These are phyloP conservation scores for Vachellia collinsii DNA, from an alignment of 306 rosid genomes.

Conservation along the genomic window DNA sequence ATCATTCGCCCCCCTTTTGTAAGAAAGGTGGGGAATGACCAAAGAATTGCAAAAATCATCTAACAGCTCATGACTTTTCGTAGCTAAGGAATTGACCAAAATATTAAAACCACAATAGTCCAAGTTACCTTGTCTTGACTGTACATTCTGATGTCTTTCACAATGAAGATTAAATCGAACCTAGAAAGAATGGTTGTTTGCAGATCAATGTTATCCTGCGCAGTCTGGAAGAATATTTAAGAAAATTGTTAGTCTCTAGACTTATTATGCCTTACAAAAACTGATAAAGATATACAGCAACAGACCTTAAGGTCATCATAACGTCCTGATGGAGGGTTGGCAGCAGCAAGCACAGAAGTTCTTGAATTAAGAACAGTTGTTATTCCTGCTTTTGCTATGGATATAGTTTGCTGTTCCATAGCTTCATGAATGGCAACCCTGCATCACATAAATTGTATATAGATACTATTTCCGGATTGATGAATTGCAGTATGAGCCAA, in stretches of 20 bases:
- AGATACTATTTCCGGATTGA: conserved; percentile 10
- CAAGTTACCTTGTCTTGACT: conserved; percentile 88
- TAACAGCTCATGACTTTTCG: not conserved
- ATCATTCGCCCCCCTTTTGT: not conserved
- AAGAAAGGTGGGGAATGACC: not conserved
- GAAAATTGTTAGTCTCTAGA: conserved; percentile 39
- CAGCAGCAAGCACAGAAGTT: conserved; percentile 99
- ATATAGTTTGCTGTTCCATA: conserved; percentile 98
- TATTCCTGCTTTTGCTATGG: conserved; percentile 99
- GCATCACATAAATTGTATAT: conserved; percentile 19
- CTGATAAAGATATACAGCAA: conserved; percentile 6
- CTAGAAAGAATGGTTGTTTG: conserved; percentile 99
- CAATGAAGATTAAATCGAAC: conserved; percentile 94
- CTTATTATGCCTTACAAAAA: conserved; percentile 13
- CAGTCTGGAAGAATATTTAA: conserved; percentile 66
- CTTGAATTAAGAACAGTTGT: conserved; percentile 98
- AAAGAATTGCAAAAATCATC: not conserved
- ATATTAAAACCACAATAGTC: conserved; percentile 21
- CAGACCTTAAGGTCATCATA: conserved; percentile 96
- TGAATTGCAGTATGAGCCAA: conserved; percentile 15
- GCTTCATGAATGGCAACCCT: conserved; percentile 99
- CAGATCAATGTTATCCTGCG: conserved; percentile 97
- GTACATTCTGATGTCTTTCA: conserved; percentile 92
- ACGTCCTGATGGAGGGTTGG: conserved; percentile 99
- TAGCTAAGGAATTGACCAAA: not conserved